Conservation (phyloP, 768 basidiomycete species). For the Phylloporus arenicola region DNA sequence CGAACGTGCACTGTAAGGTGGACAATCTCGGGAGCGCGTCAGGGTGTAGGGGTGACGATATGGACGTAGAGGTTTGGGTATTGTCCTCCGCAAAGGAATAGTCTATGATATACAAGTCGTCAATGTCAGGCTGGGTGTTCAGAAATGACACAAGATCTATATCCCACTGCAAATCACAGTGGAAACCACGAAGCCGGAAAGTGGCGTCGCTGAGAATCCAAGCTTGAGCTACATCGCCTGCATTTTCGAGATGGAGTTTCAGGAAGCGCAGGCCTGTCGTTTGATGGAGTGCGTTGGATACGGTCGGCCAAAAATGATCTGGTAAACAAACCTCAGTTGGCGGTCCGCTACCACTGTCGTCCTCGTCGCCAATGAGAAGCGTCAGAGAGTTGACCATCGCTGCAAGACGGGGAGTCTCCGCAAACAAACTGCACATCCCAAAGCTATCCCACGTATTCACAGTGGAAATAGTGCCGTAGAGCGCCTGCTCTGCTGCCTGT, state of each 20-base stretch:
- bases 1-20: slow-evolving; percentile 61
- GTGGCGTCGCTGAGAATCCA: slow-evolving; percentile 38
- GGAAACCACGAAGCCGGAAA: slow-evolving; percentile 56
- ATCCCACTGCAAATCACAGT: slow-evolving; percentile 68
- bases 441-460: slow-evolving; percentile 35
- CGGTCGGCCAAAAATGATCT: slow-evolving; percentile 43
- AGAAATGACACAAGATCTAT: slow-evolving; percentile 38
- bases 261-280: slow-evolving; percentile 46
- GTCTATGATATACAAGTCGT: slow-evolving; percentile 33
- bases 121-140: slow-evolving; percentile 21
- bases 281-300: slow-evolving; percentile 47
- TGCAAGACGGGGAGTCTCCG: slow-evolving; percentile 43
- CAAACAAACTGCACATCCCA: slow-evolving; percentile 45
- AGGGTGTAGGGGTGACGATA: slow-evolving; percentile 18
- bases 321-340: slow-evolving; percentile 17
- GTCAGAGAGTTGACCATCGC: slow-evolving; percentile 50
- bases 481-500: slow-evolving; percentile 47
- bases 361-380: slow-evolving; percentile 34
- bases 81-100: slow-evolving; percentile 20
- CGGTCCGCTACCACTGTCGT: slow-evolving; percentile 1
- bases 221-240: slow-evolving; percentile 24
- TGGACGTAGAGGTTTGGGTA: slow-evolving; percentile 9
- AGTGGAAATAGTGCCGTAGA: slow-evolving; percentile 57
- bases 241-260: slow-evolving; percentile 39
- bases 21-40: slow-evolving; percentile 45